Evolutionary conservation across 2,329 filamentous ascomycete genomes (phyloP), one percentile per base, ranked within the genome.

Genomic region (Cordyceps javanica): DNA sequence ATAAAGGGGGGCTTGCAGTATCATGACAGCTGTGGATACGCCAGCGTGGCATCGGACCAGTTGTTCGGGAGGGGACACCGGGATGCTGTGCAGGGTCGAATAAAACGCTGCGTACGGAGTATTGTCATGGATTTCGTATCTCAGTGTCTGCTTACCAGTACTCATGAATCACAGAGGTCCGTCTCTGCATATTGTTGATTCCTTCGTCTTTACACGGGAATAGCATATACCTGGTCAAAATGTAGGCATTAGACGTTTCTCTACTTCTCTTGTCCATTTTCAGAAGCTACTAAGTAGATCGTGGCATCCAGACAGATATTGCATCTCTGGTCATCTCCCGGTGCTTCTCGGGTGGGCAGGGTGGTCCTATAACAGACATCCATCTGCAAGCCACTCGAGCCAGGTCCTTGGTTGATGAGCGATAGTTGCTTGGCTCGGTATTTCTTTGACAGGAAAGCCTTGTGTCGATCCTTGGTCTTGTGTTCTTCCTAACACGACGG

Each of bases 1-100:
- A 19, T 16, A 41, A 7, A 19, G 25, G 11, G 16, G 11, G 16
- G 21, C 21, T 28, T 19, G 42, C 32, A 26, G n/a, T 38, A 28
- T 46, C 53, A 14, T 55, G 23, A 5, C 53, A 48, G 21, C 14
- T 46, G 53, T 55, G 53, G 53, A 30, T 46, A 55, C 42, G 53
- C 53, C 53, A 55, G 53, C 53, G 53, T 55, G 53, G 53, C 42
- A 53, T 16, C n/a, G n/a, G n/a, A n/a, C n/a, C n/a, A 28, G 26
- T 14, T 38, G 36, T 4, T 14, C 36, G 10, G 34, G 14, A n/a
- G n/a, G 38, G 19, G 25, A 34, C 2, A n/a, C 19, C 10, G 49
- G 34, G 8, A 5, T 30, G 23, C 3, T 44, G 19, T 28, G 42
- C 23, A 16, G 3, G 23, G 23, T 6, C 23, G 13, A 38, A n/a